Base-by-base conservation (phyloP, 129 eudicot genomes). In the Tagetes erecta region DNA sequence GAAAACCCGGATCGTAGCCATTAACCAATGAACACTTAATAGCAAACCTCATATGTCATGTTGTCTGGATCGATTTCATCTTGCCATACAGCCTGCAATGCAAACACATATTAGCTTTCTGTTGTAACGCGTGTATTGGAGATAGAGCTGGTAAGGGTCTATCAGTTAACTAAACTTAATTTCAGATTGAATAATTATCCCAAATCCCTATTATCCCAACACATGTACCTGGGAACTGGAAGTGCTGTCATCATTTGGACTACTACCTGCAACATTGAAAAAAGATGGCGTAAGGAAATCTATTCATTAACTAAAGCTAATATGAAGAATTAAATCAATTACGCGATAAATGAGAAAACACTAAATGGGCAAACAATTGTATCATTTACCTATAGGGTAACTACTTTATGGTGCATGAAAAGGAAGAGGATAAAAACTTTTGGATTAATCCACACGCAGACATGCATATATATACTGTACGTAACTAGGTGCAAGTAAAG, bases 11-110 rank as follows among this genome's bases (percentile, higher is more conserved):
- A 1, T 1, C 8, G 50, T 33, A 49, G 13, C 8, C 52, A 70
- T 38, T 33, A 70, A 10, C 10, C 35, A 7, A 58, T 33, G 36
- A 63, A 31, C 59, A 71, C 30, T 50, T 39, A 10, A 64, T 49
- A 68, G 41, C 79, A 59, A 80, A 92, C 97, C 97, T 92, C 97
- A 52, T 92, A 92, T 44, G 96, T 92, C 97, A 92, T 92, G 83
- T 70, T 92, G 77, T 92, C 97, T 39, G 87, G 97, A 83, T 92
- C 96, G 5, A 92, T 75, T 72, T 87, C 80, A 74, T 89, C 97
- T 72, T 86, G 84, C 97, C 89, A 92, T 36, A 81, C 69, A 55
- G 60, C 92, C 95, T 91, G 80, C 78, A 82, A 71, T 50, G 70
- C 36, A 78, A 46, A 58, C 62, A 36, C 49, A 38, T 27, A 3